Base-by-base conservation (phyloP, 2,329 filamentous ascomycete genomes). In the Fusarium sp. region DNA sequence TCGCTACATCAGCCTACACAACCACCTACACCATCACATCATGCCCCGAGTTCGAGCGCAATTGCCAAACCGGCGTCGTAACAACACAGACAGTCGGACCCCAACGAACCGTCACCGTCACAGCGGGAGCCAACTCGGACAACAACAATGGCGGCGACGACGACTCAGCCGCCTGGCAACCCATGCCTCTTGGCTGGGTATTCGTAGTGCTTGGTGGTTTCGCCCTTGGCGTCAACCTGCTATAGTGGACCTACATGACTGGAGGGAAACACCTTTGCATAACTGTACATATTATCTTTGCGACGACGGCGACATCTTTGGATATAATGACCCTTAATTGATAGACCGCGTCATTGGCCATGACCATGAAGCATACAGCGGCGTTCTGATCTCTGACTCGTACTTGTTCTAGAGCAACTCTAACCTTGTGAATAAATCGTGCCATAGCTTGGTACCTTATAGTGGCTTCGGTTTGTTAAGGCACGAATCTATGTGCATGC, bases 21-120 rank as follows among this genome's bases (percentile, higher is more conserved):
- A 80, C 78, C 3, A 76, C 73, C 6, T 81, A 77, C 50, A 80
- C 79, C 59, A 73, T 81, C 58, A 81, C 79, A 6, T 74, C 73
- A 7, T 81, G 79, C 20, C 78, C 72, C 3, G 59, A 56, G 2
- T 78, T 78, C 16, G 78, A 76, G 3, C 60, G 63, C 41, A 61
- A 66, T 20, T 81, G 79, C 58, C 43, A 39, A 35, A 80, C 77
- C 5, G 79, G 79, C 29, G 70, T 74, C 5, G 69, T 80, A 37
- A 79, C 76, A 9, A 81, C 79, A 6, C 74, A 76, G 62, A 80
- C 77, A 3, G 65, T 77, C 41, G 73, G 70, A 16, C 63, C 65
- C 2, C 69, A 65, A 0, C 67, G 67, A 6, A 76, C 69, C 18
- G 74, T 77, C 5, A 79, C 78, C 0, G 73, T 78, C 16, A 79